Conservation (phyloP, 495 filamentous ascomycete species). For the Umbilicaria muhlenbergii region DNA sequence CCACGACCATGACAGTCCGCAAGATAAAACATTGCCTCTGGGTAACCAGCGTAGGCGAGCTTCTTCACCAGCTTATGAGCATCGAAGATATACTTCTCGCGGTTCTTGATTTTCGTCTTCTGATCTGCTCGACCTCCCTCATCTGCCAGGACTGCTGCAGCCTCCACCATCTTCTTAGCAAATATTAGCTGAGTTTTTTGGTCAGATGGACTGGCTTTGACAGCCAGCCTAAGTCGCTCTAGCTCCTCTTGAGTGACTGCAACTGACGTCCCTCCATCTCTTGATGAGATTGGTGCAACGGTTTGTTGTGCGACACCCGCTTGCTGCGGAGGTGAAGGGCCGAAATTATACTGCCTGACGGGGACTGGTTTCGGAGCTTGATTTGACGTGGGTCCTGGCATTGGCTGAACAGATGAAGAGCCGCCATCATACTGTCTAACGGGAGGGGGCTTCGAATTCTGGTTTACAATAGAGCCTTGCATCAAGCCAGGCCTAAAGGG, state of each 20-base stretch:
- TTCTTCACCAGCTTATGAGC: slow-evolving; percentile 85
- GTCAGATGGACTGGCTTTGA: slow-evolving; percentile 55
- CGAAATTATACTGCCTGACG: slow-evolving; percentile 18
- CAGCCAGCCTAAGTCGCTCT: slow-evolving; percentile 49
- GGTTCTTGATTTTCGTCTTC: slow-evolving; percentile 54
- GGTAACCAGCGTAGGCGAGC: slow-evolving; percentile 46
- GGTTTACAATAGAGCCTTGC: slow-evolving; percentile 33
- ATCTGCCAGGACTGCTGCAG: slow-evolving; percentile 56
- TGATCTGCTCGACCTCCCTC: slow-evolving; percentile 55
- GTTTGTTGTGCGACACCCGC: slow-evolving; percentile 13
- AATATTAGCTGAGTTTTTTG: slow-evolving; percentile 51
- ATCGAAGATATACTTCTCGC: slow-evolving; percentile 73
- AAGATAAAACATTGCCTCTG: slow-evolving; percentile 86
- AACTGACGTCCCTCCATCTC: slow-evolving; percentile 11
- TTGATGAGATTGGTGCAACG: slow-evolving; percentile 4
- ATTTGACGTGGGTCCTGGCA: slow-evolving; percentile 18
- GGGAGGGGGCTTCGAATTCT: slow-evolving; percentile 44
- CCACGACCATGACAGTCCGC: slow-evolving; percentile 83
- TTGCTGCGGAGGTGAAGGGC: slow-evolving; percentile 16
- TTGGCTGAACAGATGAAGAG: slow-evolving; percentile 16
- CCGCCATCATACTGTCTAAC: slow-evolving; percentile 53
- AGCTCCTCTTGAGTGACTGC: slow-evolving; percentile 70
- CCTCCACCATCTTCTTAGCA: slow-evolving; percentile 78
- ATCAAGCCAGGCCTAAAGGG: slow-evolving; percentile 69
- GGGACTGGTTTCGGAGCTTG: slow-evolving; percentile 18